Evolutionary conservation across 371 early-diverging fungal species (phyloP), one percentile per base, ranked within the genome.

Genomic region (Modicella reniformis): DNA sequence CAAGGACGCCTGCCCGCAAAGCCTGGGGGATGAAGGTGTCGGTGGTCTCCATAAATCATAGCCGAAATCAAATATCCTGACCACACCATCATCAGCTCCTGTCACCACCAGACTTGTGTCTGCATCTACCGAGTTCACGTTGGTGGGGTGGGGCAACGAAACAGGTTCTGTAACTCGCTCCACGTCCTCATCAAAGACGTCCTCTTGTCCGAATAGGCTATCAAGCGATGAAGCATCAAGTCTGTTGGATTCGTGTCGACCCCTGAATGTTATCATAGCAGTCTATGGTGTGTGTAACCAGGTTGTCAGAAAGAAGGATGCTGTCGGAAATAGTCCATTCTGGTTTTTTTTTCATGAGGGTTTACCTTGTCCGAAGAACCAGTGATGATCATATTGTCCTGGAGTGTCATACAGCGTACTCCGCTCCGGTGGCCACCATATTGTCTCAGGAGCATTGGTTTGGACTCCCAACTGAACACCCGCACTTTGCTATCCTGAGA

Each of bases 41-140:
- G 79, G 72, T 1, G 79, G 70, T 12, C 70, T 60, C 79, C 79
- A 77, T 0, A 77, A 58, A n/a, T 77, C 79, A 32, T 51, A 52
- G 1, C 79, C 79, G 44, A 77, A 77, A 51, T 72, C 65, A 44
- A 77, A 77, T 50, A 77, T 65, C 56, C 79, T 63, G 5, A 77
- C 70, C 0, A 72, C 44, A 0, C 79, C 70, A 29, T 72, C 79
- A 15, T 77, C 79, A 1, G 66, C 60, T 25, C 79, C 79, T 26
- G 69, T 65, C 17, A 77, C 79, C 3, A 77, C 6, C 62, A 77
- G 61, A 37, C 69, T 62, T 48, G 61, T 40, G 29, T 77, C 79
- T 0, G 79, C 65, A 57, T 77, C 79, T 37, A 77, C 65, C 3
- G 66, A 54, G 26, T 72, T 69, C 33, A 77, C 72, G 8, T 47